phyloP scores from a whole-genome alignment of 1,284 basidiomycete genomes.

The Cryptococcus deneoformans region DNA sequence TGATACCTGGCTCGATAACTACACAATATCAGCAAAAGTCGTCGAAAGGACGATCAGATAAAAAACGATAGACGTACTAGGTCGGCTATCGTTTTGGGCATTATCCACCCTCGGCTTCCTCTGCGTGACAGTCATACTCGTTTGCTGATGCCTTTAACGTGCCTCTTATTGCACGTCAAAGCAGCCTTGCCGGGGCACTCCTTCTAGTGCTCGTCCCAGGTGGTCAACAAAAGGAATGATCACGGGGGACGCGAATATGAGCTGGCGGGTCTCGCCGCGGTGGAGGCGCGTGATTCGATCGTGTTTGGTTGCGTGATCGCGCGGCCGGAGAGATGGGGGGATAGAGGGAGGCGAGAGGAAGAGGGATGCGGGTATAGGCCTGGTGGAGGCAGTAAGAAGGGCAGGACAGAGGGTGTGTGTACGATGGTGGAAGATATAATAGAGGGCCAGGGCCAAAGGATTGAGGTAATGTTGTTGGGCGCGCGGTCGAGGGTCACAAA shows the following conservation, averaged over 20 bases:
- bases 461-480: neutral
- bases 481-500: neutral
- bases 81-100: constrained; percentile 33
- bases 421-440: too few relatives aligned
- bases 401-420: too few relatives aligned
- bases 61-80: constrained; percentile 26
- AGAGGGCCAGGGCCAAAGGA: too few relatives aligned
- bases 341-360: too few relatives aligned
- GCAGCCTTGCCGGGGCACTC: too few relatives aligned
- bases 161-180: too few relatives aligned
- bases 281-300: constrained; percentile 3
- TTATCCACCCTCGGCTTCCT: constrained; percentile 40
- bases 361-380: neutral
- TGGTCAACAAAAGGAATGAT: neutral
- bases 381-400: too few relatives aligned
- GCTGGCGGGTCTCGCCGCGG: constrained; percentile 6
- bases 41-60: neutral
- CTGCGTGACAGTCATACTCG: constrained; percentile 47
- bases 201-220: too few relatives aligned
- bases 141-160: neutral
- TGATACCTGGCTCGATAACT: constrained; percentile 47
- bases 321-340: too few relatives aligned
- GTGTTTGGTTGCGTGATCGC: neutral
- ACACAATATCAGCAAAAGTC: neutral
- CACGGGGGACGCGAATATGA: neutral